A percentile compares a stretch with the other conserved stretches of the same genome.
These are phyloP conservation scores for Phytophthora ramorum DNA, from an alignment of 352 stramenopile species.

Conservation along the genomic window DNA sequence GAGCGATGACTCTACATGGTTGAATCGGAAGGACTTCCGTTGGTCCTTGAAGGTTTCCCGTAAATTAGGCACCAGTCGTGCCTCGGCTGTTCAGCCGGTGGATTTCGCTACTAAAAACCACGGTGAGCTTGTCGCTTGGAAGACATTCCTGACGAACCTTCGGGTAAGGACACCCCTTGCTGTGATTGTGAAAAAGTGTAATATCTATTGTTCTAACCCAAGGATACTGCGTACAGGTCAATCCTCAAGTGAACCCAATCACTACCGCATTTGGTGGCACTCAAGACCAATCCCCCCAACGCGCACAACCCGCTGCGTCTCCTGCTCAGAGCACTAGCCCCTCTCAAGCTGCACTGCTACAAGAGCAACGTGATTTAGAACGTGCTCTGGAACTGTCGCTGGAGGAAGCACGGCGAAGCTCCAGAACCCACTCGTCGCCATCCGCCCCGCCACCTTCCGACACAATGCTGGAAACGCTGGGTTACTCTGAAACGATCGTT, in stretches of 20 bases:
- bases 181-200: not conserved
- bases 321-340: slow-evolving; percentile 9
- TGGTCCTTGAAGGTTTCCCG: slow-evolving; percentile 66
- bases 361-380: slow-evolving; percentile 69
- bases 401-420: slow-evolving; percentile 53
- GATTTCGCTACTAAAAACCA: slow-evolving; percentile 74
- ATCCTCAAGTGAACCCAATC: slow-evolving; percentile 30
- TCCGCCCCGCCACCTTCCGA: slow-evolving; percentile 43
- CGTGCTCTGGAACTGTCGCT: slow-evolving; percentile 62
- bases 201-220: slow-evolving; percentile 7
- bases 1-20: slow-evolving; percentile 64
- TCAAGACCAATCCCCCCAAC: slow-evolving; percentile 4
- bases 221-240: slow-evolving; percentile 16
- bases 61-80: slow-evolving; percentile 70
- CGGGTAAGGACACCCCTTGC: slow-evolving; percentile 36
- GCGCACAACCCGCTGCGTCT: slow-evolving; percentile 5
- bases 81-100: slow-evolving; percentile 62
- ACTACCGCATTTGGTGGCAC: slow-evolving; percentile 30
- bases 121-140: slow-evolving; percentile 71
- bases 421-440: slow-evolving; percentile 26
- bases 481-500: slow-evolving; percentile 55
- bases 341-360: slow-evolving; percentile 37
- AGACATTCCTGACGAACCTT: slow-evolving; percentile 66
- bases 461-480: slow-evolving; percentile 42
- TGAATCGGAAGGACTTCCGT: slow-evolving; percentile 72